Percentiles rank a stretch among this genome's conserved stretches.
Evolutionary conservation across 805 yeast genomes (phyloP).

Genomic region (Ogataea neopini): DNA sequence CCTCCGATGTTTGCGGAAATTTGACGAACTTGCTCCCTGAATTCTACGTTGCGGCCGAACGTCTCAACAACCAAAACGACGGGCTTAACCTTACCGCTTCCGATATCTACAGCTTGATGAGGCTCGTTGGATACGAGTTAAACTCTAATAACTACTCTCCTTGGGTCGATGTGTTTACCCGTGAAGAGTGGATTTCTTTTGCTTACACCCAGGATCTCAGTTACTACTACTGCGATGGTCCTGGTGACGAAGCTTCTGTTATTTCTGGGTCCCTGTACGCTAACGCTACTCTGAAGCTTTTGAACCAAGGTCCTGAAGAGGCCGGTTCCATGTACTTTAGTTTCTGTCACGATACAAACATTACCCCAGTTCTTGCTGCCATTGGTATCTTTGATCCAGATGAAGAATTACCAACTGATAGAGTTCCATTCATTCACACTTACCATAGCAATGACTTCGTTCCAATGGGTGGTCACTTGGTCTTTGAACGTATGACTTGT

Average conservation of each 20-base stretch:
- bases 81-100: conserved; percentile 48
- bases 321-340: conserved; percentile 12
- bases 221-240: conserved; percentile 59
- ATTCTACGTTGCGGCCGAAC: conserved; percentile 47
- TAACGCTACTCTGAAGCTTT: conserved; percentile 39
- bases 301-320: conserved; percentile 32
- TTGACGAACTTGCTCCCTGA: conserved; percentile 39
- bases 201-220: conserved; percentile 57
- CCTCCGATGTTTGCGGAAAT: conserved; percentile 34
- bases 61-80: conserved; percentile 53
- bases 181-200: conserved; percentile 60
- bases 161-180: conserved; percentile 65
- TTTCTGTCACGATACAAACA: conserved; percentile 54
- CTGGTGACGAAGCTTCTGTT: conserved; percentile 55
- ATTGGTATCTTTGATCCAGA: conserved; percentile 44
- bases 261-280: conserved; percentile 59
- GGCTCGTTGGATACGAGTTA: conserved; percentile 68
- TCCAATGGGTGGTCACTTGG: conserved; percentile 54
- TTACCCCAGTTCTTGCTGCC: conserved; percentile 49
- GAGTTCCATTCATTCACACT: conserved; percentile 46
- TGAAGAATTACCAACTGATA: conserved; percentile 40
- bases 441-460: conserved; percentile 49
- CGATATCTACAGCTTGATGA: conserved; percentile 54
- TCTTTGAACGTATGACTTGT: conserved; percentile 37
- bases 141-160: conserved; percentile 65